Evolutionary conservation across 2,329 filamentous ascomycete genomes (phyloP).

Genomic region (Botrytis sinoallii): DNA sequence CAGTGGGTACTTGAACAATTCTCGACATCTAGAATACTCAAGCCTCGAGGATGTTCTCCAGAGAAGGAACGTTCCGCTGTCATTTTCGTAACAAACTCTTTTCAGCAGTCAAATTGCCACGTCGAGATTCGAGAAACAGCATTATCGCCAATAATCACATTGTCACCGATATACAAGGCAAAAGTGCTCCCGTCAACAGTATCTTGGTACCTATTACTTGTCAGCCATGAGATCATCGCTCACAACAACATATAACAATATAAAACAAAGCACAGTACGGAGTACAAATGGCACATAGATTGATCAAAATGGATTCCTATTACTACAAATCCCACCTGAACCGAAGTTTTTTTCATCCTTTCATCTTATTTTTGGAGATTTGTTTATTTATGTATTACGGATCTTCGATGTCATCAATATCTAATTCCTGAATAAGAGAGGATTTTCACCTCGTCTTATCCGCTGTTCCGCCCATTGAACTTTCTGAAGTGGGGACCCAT

Average conservation of each 20-base stretch:
- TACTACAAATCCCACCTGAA: neutral
- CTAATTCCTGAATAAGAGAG: neutral
- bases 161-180: neutral
- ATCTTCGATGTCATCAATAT: neutral
- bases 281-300: neutral
- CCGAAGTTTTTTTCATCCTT: neutral
- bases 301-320: neutral
- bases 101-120: neutral
- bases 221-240: neutral
- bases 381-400: neutral
- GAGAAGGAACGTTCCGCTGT: conserved; percentile 1
- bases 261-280: neutral
- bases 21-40: neutral
- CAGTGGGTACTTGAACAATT: neutral
- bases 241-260: no score
- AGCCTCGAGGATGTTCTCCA: neutral
- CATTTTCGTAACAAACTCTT: neutral
- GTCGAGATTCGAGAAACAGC: neutral
- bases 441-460: neutral
- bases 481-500: neutral
- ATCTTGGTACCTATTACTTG: neutral
- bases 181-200: neutral
- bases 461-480: neutral
- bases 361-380: neutral
- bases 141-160: neutral